Conservation (phyloP, 805 yeast genomes). For the Starmerella khaoyaiensis region DNA sequence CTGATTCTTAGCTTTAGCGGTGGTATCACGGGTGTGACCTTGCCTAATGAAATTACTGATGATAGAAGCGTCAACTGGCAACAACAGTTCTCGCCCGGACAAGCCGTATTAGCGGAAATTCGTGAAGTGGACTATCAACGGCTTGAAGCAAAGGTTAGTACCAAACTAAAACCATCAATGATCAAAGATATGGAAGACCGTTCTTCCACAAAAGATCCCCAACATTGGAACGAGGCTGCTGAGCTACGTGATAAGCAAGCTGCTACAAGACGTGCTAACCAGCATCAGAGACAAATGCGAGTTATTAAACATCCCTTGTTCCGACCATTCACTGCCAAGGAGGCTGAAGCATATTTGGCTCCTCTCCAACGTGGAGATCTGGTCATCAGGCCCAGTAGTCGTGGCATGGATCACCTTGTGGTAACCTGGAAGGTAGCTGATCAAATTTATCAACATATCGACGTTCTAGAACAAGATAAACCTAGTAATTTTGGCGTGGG, state of each 20-base stretch:
- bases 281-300: constrained; percentile 56
- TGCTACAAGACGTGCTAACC: constrained; percentile 54
- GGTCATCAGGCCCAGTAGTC: constrained; percentile 88
- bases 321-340: constrained; percentile 65
- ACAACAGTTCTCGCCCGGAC: constrained; percentile 37
- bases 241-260: constrained; percentile 52
- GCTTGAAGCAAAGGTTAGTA: constrained; percentile 60
- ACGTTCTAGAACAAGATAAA: constrained; percentile 62
- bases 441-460: constrained; percentile 80
- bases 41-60: constrained; percentile 28
- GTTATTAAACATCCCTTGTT: constrained; percentile 85
- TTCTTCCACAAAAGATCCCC: constrained; percentile 36
- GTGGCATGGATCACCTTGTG: constrained; percentile 76
- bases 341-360: constrained; percentile 89
- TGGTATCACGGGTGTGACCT: constrained; percentile 46
- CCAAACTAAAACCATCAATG: constrained; percentile 52
- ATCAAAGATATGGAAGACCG: constrained; percentile 38
- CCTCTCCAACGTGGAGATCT: constrained; percentile 81
- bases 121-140: constrained; percentile 56
- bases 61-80: constrained; percentile 22
- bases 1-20: constrained; percentile 39
- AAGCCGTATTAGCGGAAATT: constrained; percentile 77
- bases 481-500: constrained; percentile 53
- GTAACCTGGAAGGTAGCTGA: constrained; percentile 95
- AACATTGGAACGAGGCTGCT: constrained; percentile 63